Base-by-base conservation (phyloP, 2,329 filamentous ascomycete species). In the Stenocarpella maydis region DNA sequence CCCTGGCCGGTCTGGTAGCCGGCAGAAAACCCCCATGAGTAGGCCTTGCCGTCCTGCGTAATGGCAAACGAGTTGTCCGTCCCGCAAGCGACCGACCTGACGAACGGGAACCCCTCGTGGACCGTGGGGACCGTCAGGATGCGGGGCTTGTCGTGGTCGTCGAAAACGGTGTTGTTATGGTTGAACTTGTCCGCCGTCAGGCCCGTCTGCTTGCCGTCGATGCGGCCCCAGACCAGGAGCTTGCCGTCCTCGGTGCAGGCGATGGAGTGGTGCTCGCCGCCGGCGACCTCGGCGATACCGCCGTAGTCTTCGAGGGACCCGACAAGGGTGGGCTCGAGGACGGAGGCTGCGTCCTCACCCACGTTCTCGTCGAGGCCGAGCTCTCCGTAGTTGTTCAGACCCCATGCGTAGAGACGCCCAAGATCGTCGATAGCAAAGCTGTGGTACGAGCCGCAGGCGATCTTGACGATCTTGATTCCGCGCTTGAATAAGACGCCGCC, bases 351-450 rank as follows among this genome's bases (percentile, higher is more conserved):
- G 65, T 91, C 88, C 69, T 91, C 87, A 39, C 90, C 91, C 17
- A 87, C 89, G 66, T 86, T 84, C 52, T 88, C 85, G 19, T 84
- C 83, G 69, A 78, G 74, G 70, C 91, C 93, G 19, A 92, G 92
- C 82, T 97, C 91, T 72, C 91, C 92, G 79, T 92, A 97, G 80
- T 92, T 94, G 85, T 97, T 97, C 37, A 95, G 83, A 28, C 94
- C 94, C 93, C 94, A 97, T 0, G 90, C 88, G 80, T 90, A 96
- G 39, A 95, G 91, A 37, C 87, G 85, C 47, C 90, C 92, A 17
- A 88, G 86, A 69, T 87, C 86, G 79, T 91, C 89, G 55, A 97
- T 84, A 21, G 93, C 93, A 74, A 97, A 95, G 74, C 90, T 92
- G 82, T 97, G 93, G 80, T 95, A 95, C 17, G 91, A 88, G 53